Base-by-base conservation (phyloP, 176 grass and related monocot genomes). In the Lolium multiflorum region DNA sequence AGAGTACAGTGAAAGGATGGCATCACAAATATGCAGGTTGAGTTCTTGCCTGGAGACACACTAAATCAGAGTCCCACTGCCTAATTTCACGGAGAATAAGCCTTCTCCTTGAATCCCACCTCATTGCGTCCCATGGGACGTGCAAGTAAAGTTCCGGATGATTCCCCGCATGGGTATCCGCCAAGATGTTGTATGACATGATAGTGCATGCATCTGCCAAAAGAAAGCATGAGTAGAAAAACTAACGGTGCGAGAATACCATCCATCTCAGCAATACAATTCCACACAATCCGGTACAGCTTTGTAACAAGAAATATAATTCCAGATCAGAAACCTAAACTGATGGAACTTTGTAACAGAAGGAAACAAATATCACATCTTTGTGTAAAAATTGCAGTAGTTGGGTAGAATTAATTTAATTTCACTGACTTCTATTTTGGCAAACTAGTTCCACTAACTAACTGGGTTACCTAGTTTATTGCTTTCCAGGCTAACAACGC, bases 131-230 rank as follows among this genome's bases (percentile, higher is more conserved):
- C 83, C 46, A 83, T 77, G 91, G 91, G 83, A 92, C 85, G 17
- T 90, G 89, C 80, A 43, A 71, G 84, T 98, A 98, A 74, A 98
- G 93, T 71, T 93, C 83, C 7, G 80, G 78, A 76, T 98, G 91
- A 18, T 90, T 89, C 51, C 28, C 66, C 0, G 85, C 91, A 79
- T 98, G 93, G 82, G 87, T 46, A 87, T 93, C 91, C 43, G 91
- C 95, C 91, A 98, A 87, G 37, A 98, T 98, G 81, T 98, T 95
- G 81, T 98, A 95, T 43, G 95, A 93, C 87, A 95, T 91, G 85
- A 98, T 90, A 54, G 91, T 85, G 69, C 89, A 93, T 10, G 79
- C 43, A 79, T 95, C 95, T 98, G 80, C 11, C 49, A 80, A 88
- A 81, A 78, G 14, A 90, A 77, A 81, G 80, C 14, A 65, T 17